phyloP scores from a whole-genome alignment of 75 land plant species.

The Selaginella tamariscina region DNA sequence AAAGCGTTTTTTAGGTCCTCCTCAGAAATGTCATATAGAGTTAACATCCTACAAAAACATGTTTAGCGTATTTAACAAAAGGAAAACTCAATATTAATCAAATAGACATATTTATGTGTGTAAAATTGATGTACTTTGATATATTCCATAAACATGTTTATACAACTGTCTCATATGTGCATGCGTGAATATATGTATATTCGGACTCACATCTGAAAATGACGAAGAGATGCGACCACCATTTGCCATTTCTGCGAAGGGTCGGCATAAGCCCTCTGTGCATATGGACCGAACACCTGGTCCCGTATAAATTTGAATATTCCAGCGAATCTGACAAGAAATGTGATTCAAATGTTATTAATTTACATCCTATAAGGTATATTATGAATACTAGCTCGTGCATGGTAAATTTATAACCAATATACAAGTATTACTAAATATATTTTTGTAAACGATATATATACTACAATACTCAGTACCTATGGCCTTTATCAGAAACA shows the following conservation, averaged over 20 bases:
- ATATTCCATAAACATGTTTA: no score
- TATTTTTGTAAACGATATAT: background rate
- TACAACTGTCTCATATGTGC: no score
- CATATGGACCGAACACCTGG: slow-evolving; percentile 84
- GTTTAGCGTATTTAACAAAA: background rate
- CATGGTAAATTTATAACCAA: no score
- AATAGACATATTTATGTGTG: no score
- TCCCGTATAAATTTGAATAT: slow-evolving; percentile 86
- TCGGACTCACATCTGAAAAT: slow-evolving; percentile 75
- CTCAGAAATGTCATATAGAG: slow-evolving; percentile 59
- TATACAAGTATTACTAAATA: no score
- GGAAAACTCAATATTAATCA: no score
- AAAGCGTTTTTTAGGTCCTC: slow-evolving; percentile 31
- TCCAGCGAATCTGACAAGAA: slow-evolving; percentile 50
- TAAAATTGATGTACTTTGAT: no score
- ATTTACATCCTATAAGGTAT: no score
- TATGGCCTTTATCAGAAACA: slow-evolving; percentile 59
- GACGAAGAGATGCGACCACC: slow-evolving; percentile 78
- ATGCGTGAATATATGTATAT: no score
- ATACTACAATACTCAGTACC: slow-evolving; percentile 29
- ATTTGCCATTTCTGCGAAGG: slow-evolving; percentile 84
- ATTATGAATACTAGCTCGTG: no score
- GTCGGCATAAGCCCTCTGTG: slow-evolving; percentile 91
- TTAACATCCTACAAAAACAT: slow-evolving; percentile 51
- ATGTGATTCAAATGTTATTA: no score